Evolutionary conservation across 1,284 basidiomycete species (phyloP), one percentile per base, ranked within the genome.

Genomic region (Ceratobasidium sp.): DNA sequence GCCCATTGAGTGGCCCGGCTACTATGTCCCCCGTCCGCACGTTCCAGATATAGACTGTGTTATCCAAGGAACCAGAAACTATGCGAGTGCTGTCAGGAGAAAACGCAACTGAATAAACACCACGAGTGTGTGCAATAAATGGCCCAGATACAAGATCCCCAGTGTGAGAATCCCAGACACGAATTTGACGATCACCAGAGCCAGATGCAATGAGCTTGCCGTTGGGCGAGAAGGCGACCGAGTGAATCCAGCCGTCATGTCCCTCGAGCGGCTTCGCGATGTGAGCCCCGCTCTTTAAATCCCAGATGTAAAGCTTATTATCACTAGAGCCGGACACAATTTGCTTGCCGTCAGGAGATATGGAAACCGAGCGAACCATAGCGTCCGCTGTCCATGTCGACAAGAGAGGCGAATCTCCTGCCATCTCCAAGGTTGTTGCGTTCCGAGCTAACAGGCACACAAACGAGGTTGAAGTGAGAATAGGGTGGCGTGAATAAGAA

Each of bases 21-120:
- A 28, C 21, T 14, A 43, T 8, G 1, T 18, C 23, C 18, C 63
- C 71, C 14, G 44, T 59, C 5, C 14, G 16, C 1, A 59, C 57
- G 64, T 76, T 50, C 75, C 75, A 76, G 1, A 76, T 9, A 3
- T 64, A 63, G 21, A 76, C 38, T 18, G 49, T 75, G 23, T 69
- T 58, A 62, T 76, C 75, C 28, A 47, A 41, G 21, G 64, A 75
- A 11, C 73, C 73, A n/a, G 74, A 75, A 11, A 67, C 66, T 18
- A 76, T 38, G 13, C 38, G 26, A 4, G 14, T 30, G 23, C 74
- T 69, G 38, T 73, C 58, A 44, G 73, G 74, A 21, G 74, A 75
- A 38, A 70, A 70, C 13, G 47, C 38, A 16, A 63, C 46, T 18
- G 67, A 71, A n/a, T 35, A 30, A 26, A 72, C 54, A 6, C 47